These are phyloP conservation scores for Cordyceps cicadae DNA, from an alignment of 2,329 filamentous ascomycete genomes.

Conservation along the genomic window DNA sequence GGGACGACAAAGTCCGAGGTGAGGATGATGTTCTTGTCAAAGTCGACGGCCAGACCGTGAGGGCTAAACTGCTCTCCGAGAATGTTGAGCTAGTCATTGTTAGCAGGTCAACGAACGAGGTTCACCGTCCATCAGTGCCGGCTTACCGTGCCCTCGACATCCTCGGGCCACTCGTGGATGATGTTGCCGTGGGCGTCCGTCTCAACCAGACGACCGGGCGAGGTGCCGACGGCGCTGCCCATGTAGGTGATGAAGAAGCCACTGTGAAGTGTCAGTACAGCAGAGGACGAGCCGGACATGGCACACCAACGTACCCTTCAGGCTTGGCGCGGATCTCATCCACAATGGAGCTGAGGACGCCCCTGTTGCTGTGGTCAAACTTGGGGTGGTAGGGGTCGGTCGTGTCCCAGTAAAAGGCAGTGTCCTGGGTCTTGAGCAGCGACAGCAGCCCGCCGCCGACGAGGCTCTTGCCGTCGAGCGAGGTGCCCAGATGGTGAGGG, in stretches of 20 bases:
- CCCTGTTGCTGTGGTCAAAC: conserved; percentile 53
- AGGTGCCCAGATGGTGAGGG: conserved; percentile 49
- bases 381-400: conserved; percentile 49
- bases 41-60: conserved; percentile 52
- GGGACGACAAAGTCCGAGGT: conserved; percentile 58
- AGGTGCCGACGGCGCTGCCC: conserved; percentile 50
- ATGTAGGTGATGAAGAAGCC: conserved; percentile 56
- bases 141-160: conserved; percentile 35
- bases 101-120: neutral
- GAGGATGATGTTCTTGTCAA: conserved; percentile 46
- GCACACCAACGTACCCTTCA: conserved; percentile 33
- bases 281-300: neutral
- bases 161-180: conserved; percentile 54
- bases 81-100: conserved; percentile 36
- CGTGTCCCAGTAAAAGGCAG: conserved; percentile 54
- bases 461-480: conserved; percentile 48
- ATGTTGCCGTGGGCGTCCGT: conserved; percentile 52
- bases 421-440: conserved; percentile 52
- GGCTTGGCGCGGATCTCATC: conserved; percentile 58
- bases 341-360: conserved; percentile 48
- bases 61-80: conserved; percentile 53
- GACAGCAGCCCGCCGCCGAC: conserved; percentile 51
- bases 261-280: conserved; percentile 15
- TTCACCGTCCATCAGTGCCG: no score
- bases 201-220: conserved; percentile 52